These are phyloP conservation scores for Pinus tabuliformis DNA, from an alignment of 75 land plant species.

Conservation along the genomic window DNA sequence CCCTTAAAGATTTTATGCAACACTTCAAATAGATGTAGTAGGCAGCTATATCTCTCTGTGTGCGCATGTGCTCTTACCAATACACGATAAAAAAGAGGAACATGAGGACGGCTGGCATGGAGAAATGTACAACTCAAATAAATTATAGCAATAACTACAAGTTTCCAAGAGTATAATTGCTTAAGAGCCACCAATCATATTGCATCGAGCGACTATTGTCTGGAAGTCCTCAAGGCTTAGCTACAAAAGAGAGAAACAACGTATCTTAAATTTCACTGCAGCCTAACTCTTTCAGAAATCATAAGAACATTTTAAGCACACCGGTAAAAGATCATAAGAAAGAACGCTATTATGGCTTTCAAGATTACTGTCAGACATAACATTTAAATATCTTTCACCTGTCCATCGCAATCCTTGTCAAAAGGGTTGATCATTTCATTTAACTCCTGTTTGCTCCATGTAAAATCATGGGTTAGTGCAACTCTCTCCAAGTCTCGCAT, in stretches of 20 bases:
- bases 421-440: constrained; percentile 63
- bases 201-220: constrained; percentile 48
- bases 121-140: too few relatives aligned
- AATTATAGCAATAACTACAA: not conserved
- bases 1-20: too few relatives aligned
- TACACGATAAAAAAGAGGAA: too few relatives aligned
- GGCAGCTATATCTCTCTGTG: too few relatives aligned
- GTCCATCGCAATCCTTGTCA: constrained; percentile 59
- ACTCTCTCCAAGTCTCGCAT: constrained; percentile 50
- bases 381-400: constrained; percentile 28
- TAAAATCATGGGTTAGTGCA: constrained; percentile 67
- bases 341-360: not conserved
- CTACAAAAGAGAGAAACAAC: constrained; percentile 29
- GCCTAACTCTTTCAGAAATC: not conserved
- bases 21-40: too few relatives aligned
- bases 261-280: not conserved
- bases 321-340: not conserved
- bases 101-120: too few relatives aligned
- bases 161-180: not conserved
- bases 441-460: constrained; percentile 67
- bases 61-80: too few relatives aligned
- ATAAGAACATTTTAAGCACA: not conserved
- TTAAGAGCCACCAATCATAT: constrained; percentile 20
- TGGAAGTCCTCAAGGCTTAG: constrained; percentile 62
- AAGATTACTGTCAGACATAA: not conserved